Base-by-base conservation (phyloP, 257 asterid genomes). In the Solanum ahanhuiri region DNA sequence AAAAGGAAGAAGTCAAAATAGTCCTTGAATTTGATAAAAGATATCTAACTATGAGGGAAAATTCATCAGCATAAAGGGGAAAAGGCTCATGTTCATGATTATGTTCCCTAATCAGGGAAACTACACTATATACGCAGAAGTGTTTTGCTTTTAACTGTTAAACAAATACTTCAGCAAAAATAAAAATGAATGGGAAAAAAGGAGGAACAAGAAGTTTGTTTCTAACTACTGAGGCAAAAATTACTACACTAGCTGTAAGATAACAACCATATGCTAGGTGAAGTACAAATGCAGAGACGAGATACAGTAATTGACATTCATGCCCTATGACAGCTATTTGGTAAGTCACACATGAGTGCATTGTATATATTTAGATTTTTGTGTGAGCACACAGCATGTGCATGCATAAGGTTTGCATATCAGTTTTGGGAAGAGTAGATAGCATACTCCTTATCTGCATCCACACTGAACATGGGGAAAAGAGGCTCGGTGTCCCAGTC, bases 401-500 rank as follows among this genome's bases (percentile, higher is more conserved):
- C 84, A 81, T 48, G 67, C 84, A 81, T 64, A 81, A 45, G 67
- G 30, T 81, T 48, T 17, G 67, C 43, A 9, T 51, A 28, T 30
- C 84, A 81, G 28, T 48, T 81, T 48, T 28, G 30, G 34, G 84
- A 28, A 81, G 67, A 30, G 69, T 45, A 82, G 73, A 84, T 73
- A 85, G 90, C 95, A 76, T 94, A 97, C 99, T 89, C 93, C 87
- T 89, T 90, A 87, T 88, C 87, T n/a, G 88, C 88, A 92, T 92
- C 93, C 5, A 84, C 88, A 88, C 82, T 88, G 3, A 98, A 96
- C 90, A 95, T 83, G 15, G 95, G 90, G 87, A 95, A 95, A 63
- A 97, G 96, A 89, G 98, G 98, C 90, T 94, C 98, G 4, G 89
- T 94, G 92, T 97, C 99, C 99, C 99, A 97, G 85, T 96, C 94